Percentiles rank a stretch among this genome's conserved stretches.
Conservation (phyloP, 1,284 basidiomycete species). For the Volvariella volvacea region DNA sequence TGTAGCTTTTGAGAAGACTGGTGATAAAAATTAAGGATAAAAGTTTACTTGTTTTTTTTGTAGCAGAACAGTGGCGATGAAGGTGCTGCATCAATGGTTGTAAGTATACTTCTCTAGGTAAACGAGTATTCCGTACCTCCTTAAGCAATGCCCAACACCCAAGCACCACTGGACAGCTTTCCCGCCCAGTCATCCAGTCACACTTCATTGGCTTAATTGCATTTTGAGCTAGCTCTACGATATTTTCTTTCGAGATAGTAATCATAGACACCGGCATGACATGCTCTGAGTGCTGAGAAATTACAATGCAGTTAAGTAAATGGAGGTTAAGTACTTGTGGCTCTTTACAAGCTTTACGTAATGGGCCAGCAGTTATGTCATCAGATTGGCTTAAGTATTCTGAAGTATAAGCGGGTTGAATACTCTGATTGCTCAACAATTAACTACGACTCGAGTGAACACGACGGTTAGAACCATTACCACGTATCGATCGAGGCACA, state of each 20-base stretch:
- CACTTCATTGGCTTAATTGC: background rate
- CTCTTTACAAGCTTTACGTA: too few relatives aligned
- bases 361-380: too few relatives aligned
- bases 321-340: too few relatives aligned
- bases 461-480: too few relatives aligned
- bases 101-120: background rate
- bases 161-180: background rate
- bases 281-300: too few relatives aligned
- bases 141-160: background rate
- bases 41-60: background rate
- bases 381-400: too few relatives aligned
- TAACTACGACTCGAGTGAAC: too few relatives aligned
- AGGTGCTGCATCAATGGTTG: background rate
- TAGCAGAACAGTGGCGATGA: background rate
- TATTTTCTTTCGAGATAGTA: background rate
- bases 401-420: too few relatives aligned
- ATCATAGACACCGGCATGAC: background rate
- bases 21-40: background rate
- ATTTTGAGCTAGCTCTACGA: background rate
- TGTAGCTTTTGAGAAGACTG: background rate
- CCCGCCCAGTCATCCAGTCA: background rate
- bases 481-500: slow-evolving; percentile 1
- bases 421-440: too few relatives aligned
- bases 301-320: too few relatives aligned
- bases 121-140: too few relatives aligned